Base-by-base conservation (phyloP, 2,329 filamentous ascomycete genomes). In the Diaporthe velutina region DNA sequence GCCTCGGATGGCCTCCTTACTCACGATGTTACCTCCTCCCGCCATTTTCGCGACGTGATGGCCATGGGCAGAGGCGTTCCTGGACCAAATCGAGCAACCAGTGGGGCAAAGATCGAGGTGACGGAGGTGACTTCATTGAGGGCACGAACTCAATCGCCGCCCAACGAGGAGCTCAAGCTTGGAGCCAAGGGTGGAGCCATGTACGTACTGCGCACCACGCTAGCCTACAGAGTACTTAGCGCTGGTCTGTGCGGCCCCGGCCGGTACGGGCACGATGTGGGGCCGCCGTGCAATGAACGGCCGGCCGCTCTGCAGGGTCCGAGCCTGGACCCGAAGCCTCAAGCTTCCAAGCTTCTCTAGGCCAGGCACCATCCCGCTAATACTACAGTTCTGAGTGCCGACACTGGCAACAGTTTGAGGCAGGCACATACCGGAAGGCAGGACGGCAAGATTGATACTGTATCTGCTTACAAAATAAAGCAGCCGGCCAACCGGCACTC, bases 201-300 rank as follows among this genome's bases (percentile, higher is more conserved):
- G 71, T 33, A 48, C 28, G 28, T 33, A 33, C 33, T 22, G 5
- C 17, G 42, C 6, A 22, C 38, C 15, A 19, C 40, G 15, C 58
- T 66, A 52, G 48, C 40, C 17, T 66, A 38, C 25, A 22, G 22
- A 4, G 25, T 55, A 13, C 9, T 45, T 74, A 74, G 73, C 52
- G 60, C 50, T 67, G 68, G 68, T 28, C 68, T 67, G 73, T 72
- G 73, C 68, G 60, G 70, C 60, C 40, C 58, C 60, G 28, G 60
- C 68, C 73, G 67, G 66, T 38, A n/a, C 67, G 58, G 64, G 45
- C 67, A 42, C 67, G n/a, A 58, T 64, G 64, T 52, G 72, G 72
- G 72, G 54, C 70, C 25, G n/a, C 42, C n/a, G n/a, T 54, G n/a
- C 22, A 52, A 52, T 30, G 28, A 52, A 38, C 45, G 22, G 10